Base-by-base conservation (phyloP, 306 rosid genomes). In the Inga laurina region DNA sequence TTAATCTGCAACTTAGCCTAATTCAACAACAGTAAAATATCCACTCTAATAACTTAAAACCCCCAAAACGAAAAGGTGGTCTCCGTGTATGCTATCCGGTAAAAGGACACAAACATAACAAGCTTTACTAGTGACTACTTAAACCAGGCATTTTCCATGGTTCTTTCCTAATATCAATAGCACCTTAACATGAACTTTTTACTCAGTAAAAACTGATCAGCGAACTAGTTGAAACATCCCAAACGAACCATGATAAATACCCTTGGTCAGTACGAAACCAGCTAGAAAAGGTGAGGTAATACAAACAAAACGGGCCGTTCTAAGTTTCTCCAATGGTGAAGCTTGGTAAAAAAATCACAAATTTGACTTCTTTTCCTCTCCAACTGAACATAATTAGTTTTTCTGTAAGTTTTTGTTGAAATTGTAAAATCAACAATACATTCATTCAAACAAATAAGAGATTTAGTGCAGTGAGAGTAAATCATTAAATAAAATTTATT, bases 181-280 rank as follows among this genome's bases (percentile, higher is more conserved):
- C 35, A 67, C 4, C 49, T 68, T 12, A 71, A 27, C 37, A 83
- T 83, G 45, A 59, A 72, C 45, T 74, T 59, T 10, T 62, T 22
- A 72, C 0, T 12, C 14, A 49, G 8, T 43, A 73, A 80, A 43
- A 56, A 66, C 81, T 39, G 71, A 66, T 76, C 44, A 65, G 41
- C 3, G 45, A 66, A 35, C 27, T 51, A 44, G 49, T 59, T 37
- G 48, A 76, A 41, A 41, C 56, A 10, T 71, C 8, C 39, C 12
- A 56, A 16, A 43, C 18, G 72, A 27, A 45, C 6, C 21, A 44
- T 7, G 27, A 65, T 35, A 2, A 83, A 71, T 6, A 59, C 61
- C 57, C 71, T 57, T 32, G 16, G 74, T 39, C 9, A n/a, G 73
- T 44, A 75, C 30, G 57, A 79, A 76, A 61, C 27, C 78, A 71